phyloP scores from a whole-genome alignment of 1,284 basidiomycete species.

The Pterula multifida region DNA sequence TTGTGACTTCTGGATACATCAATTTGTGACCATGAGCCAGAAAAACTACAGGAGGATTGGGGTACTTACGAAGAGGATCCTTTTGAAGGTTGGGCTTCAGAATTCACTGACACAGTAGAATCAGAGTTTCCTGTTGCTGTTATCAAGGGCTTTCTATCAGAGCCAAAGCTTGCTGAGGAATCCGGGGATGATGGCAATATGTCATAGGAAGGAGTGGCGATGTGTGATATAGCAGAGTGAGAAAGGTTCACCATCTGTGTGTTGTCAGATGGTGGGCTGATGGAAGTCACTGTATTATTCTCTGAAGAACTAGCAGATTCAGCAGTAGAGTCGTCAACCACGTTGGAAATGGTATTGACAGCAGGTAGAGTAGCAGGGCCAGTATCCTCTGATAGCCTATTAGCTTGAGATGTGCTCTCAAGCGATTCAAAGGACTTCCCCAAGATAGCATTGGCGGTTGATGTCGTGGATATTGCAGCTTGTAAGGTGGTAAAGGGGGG shows the following conservation, averaged over 20 bases:
- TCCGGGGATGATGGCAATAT: conserved; percentile 17
- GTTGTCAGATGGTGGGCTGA: too few species aligned
- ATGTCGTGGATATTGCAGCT: conserved; percentile 30
- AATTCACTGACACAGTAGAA: neutral
- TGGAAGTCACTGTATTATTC: too few species aligned
- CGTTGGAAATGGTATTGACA: neutral
- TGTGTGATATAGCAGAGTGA: neutral
- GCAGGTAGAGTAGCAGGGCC: neutral
- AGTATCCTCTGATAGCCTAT: neutral
- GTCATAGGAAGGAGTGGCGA: conserved; percentile 13
- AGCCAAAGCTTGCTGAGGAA: conserved; percentile 7
- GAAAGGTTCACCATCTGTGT: too few species aligned
- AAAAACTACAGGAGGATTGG: neutral
- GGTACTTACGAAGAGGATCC: neutral
- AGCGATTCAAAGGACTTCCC: conserved; percentile 10
- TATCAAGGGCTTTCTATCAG: neutral
- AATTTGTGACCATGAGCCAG: neutral
- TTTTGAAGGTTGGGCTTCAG: neutral
- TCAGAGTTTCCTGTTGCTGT: neutral
- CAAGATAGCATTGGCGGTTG: conserved; percentile 29
- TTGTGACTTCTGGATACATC: neutral
- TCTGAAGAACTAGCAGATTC: neutral
- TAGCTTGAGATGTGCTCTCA: neutral
- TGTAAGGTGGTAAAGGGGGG: conserved; percentile 31
- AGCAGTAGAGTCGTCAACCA: neutral